phyloP scores from a whole-genome alignment of 2,329 filamentous ascomycete genomes.

The Alternaria sp. region DNA sequence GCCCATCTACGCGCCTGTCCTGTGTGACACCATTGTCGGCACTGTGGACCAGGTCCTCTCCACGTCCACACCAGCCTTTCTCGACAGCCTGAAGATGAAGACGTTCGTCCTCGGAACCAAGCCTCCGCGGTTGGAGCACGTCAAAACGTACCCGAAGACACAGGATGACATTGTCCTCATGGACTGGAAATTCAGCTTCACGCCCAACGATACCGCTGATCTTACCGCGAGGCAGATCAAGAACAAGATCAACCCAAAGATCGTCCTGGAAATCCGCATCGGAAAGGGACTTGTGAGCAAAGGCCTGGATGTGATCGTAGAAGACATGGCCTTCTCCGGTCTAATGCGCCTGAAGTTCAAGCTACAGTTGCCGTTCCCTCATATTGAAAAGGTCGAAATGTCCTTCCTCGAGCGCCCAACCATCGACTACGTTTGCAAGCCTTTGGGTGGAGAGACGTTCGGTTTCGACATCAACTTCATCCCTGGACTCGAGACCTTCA shows the following conservation, averaged over 20 bases:
- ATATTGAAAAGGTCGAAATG: conserved; percentile 93
- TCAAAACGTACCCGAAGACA: conserved; percentile 96
- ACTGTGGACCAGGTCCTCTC: conserved; percentile 96
- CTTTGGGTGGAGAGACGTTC: conserved; percentile 90
- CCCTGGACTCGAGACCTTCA: conserved; percentile 90
- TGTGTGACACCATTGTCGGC: conserved; percentile 89
- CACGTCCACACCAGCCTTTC: conserved; percentile 86
- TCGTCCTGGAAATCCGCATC: conserved; percentile 91
- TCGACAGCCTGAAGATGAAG: conserved; percentile 93
- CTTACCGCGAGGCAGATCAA: conserved; percentile 89
- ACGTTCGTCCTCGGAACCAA: conserved; percentile 94
- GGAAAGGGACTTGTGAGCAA: conserved; percentile 98
- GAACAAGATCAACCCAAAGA: conserved; percentile 96
- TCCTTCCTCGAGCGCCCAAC: conserved; percentile 88
- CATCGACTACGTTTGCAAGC: conserved; percentile 98
- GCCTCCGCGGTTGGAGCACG: conserved; percentile 93
- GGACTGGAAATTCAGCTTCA: conserved; percentile 99
- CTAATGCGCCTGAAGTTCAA: conserved; percentile 98
- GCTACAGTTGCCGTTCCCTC: conserved; percentile 93
- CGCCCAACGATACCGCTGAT: conserved; percentile 90
- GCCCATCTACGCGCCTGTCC: conserved; percentile 96
- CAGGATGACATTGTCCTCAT: conserved; percentile 96
- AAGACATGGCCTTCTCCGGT: conserved; percentile 95
- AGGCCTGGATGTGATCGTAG: conserved; percentile 94
- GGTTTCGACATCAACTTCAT: conserved; percentile 99